Percentiles rank a stretch among this genome's conserved stretches.
Evolutionary conservation across 1,284 basidiomycete species (phyloP).

Genomic region (Stereum hirsutum): DNA sequence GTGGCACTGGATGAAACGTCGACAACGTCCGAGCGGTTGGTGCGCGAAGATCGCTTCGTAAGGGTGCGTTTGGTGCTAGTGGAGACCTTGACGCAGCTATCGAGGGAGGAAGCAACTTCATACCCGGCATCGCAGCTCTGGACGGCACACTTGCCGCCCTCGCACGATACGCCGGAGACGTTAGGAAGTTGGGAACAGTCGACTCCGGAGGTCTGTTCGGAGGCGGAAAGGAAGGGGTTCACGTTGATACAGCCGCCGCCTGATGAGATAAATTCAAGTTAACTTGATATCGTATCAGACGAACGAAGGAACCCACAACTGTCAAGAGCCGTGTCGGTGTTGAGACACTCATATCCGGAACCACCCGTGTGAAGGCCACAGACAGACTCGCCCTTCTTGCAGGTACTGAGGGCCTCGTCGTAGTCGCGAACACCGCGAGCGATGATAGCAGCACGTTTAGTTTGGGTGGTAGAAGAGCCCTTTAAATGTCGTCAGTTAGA

Average conservation of each 20-base stretch:
- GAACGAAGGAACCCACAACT: slow-evolving; percentile 11
- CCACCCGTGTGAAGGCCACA: slow-evolving; percentile 10
- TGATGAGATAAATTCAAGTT: neutral
- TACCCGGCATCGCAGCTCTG: neutral
- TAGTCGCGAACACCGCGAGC: slow-evolving; percentile 4
- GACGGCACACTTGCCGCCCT: neutral
- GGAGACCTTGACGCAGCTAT: slow-evolving; percentile 3
- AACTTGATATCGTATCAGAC: neutral
- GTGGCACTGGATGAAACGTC: neutral
- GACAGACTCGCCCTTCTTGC: slow-evolving; percentile 8
- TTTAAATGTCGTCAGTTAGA: slow-evolving; percentile 6
- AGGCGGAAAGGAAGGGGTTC: neutral
- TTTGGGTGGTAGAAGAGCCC: slow-evolving; percentile 7
- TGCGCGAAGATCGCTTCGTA: neutral
- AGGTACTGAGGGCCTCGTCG: slow-evolving; percentile 6
- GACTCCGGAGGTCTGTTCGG: neutral
- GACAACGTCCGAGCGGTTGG: neutral
- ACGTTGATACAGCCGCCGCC: slow-evolving; percentile 4
- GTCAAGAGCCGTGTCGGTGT: slow-evolving; percentile 12
- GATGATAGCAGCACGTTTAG: neutral
- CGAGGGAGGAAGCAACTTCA: neutral
- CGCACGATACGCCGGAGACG: slow-evolving; percentile 1
- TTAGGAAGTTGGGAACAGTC: slow-evolving; percentile 1
- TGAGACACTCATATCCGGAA: slow-evolving; percentile 12
- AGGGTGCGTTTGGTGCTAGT: neutral